A percentile compares a stretch with the other conserved stretches of the same genome.
Conservation (phyloP, 768 basidiomycete genomes). For the Lentinula sp. region DNA sequence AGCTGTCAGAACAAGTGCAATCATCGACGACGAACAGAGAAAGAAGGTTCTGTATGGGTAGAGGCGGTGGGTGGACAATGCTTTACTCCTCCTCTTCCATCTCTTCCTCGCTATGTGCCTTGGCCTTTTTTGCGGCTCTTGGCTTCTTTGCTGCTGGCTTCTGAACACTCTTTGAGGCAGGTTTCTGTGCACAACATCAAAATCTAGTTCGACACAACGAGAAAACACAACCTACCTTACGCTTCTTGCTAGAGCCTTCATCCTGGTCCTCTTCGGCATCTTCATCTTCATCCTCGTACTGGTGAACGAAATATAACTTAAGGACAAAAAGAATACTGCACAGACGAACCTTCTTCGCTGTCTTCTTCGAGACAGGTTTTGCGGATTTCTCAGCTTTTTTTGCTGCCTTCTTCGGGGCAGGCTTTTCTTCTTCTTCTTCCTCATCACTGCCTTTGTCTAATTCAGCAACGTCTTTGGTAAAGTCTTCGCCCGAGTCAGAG, state of each 20-base stretch:
- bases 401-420: slow-evolving; percentile 33
- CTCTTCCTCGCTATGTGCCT: neutral
- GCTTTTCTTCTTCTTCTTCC: slow-evolving; percentile 33
- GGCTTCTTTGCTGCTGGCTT: slow-evolving; percentile 3
- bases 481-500: slow-evolving; percentile 39
- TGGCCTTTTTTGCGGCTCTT: slow-evolving; percentile 2
- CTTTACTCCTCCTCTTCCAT: neutral
- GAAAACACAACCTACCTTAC: neutral
- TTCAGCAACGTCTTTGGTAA: slow-evolving; percentile 32
- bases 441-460: slow-evolving; percentile 26
- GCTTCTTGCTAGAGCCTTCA: neutral
- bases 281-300: neutral
- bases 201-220: neutral
- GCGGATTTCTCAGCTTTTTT: slow-evolving; percentile 40
- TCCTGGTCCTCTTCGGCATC: slow-evolving; percentile 13
- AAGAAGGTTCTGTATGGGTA: neutral
- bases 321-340: neutral
- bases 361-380: slow-evolving; percentile 43
- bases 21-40: neutral
- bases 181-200: neutral
- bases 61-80: neutral
- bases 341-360: neutral
- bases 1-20: neutral
- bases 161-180: slow-evolving; percentile 1
- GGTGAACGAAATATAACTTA: neutral